Percentiles rank a stretch among this genome's conserved stretches.
phyloP scores from a whole-genome alignment of 2,329 filamentous ascomycete genomes.

The Taxawa tesnikishii region DNA sequence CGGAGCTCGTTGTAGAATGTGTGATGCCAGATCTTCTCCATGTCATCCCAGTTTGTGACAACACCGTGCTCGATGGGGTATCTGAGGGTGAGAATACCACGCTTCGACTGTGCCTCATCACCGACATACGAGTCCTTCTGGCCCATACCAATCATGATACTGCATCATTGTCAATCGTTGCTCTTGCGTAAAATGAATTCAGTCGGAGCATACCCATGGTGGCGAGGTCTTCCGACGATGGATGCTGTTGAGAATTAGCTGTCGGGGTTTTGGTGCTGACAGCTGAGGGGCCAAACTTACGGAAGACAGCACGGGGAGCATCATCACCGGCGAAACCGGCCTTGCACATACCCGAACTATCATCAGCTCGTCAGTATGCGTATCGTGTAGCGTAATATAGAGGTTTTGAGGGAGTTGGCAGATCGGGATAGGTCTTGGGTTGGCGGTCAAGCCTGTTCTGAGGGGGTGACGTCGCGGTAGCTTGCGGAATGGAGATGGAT shows the following conservation, averaged over 20 bases:
- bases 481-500: neutral
- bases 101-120: constrained; percentile 99
- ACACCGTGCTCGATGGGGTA: constrained; percentile 99
- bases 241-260: constrained; percentile 53
- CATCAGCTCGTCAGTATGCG: constrained; percentile 9
- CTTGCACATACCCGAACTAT: constrained; percentile 99
- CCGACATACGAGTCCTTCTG: constrained; percentile 99
- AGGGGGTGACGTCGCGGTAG: neutral
- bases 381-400: neutral
- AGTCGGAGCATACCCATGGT: constrained; percentile 74
- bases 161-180: constrained; percentile 36
- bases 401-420: neutral
- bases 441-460: neutral
- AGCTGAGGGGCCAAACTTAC: constrained; percentile 68
- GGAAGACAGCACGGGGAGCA: constrained; percentile 99
- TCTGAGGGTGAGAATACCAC: constrained; percentile 99
- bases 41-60: constrained; percentile 98
- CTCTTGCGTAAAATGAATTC: constrained; percentile 7
- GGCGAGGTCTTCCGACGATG: constrained; percentile 98
- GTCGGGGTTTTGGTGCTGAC: constrained; percentile 1
- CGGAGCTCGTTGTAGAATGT: constrained; percentile 99
- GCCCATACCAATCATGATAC: constrained; percentile 99
- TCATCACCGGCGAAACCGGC: constrained; percentile 99
- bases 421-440: neutral
- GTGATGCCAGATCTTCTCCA: constrained; percentile 99